A percentile compares a stretch with the other conserved stretches of the same genome.
Evolutionary conservation across 352 stramenopile species (phyloP).

Genomic region (Pythium volutum): DNA sequence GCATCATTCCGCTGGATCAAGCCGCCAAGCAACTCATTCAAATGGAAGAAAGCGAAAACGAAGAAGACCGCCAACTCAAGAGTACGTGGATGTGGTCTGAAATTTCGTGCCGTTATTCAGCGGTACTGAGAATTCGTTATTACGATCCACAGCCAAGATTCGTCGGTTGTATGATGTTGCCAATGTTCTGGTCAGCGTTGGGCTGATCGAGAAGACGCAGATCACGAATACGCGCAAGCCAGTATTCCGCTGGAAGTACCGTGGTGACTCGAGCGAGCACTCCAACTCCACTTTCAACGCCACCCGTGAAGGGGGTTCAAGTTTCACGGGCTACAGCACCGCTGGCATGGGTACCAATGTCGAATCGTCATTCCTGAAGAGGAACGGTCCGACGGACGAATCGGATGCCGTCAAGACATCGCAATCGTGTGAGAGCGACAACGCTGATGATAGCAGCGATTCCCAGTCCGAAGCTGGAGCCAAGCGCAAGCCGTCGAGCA

Average conservation of each 20-base stretch:
- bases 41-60: constrained; percentile 70
- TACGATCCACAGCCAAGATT: constrained; percentile 85
- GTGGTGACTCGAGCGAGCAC: constrained; percentile 4
- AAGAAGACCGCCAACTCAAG: constrained; percentile 78
- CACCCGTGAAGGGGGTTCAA: not conserved
- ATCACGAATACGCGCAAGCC: constrained; percentile 80
- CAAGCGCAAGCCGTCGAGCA: constrained; percentile 35
- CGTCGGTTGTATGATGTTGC: constrained; percentile 97
- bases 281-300: not conserved
- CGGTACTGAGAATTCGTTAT: not conserved
- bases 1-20: constrained; percentile 91
- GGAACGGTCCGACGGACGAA: constrained; percentile 9
- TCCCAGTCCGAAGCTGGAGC: constrained; percentile 42
- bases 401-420: constrained; percentile 37
- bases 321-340: constrained; percentile 6
- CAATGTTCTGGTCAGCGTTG: constrained; percentile 93
- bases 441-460: constrained; percentile 54
- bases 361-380: constrained; percentile 17
- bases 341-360: constrained; percentile 12
- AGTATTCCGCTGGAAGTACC: constrained; percentile 76
- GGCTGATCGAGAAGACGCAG: constrained; percentile 90
- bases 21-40: constrained; percentile 93
- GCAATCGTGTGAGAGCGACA: constrained; percentile 61
- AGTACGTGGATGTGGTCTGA: constrained; percentile 32
- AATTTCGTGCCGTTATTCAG: not conserved